A percentile compares a stretch with the other conserved stretches of the same genome.
Evolutionary conservation across 2,329 filamentous ascomycete genomes (phyloP).

Genomic region (Pyrenochaeta sp.): DNA sequence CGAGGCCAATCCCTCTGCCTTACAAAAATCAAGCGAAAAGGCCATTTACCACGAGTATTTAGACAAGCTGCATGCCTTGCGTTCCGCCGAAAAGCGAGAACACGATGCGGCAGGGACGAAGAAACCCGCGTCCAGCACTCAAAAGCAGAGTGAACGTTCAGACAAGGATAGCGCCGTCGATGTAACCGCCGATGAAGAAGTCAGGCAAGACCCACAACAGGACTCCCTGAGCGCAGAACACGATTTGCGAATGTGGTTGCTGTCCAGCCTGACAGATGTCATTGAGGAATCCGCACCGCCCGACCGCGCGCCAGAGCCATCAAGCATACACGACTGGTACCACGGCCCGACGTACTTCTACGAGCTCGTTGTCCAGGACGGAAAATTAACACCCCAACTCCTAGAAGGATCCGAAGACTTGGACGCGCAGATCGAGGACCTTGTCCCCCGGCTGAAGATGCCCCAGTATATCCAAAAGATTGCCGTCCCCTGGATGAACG

Average conservation of each 20-base stretch:
- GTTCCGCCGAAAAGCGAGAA: slow-evolving; percentile 22
- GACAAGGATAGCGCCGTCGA: slow-evolving; percentile 26
- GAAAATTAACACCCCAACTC: slow-evolving; percentile 7
- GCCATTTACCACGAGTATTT: slow-evolving; percentile 26
- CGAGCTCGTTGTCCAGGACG: slow-evolving; percentile 8
- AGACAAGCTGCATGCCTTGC: slow-evolving; percentile 19
- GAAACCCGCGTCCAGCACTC: slow-evolving; percentile 6
- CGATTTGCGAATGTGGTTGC: slow-evolving; percentile 24
- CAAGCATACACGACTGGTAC: slow-evolving; percentile 25
- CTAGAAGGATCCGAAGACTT: slow-evolving; percentile 17
- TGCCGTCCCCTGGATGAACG: slow-evolving; percentile 20
- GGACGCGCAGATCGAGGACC: slow-evolving; percentile 16
- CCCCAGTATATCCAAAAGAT: slow-evolving; percentile 27
- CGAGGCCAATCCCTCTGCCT: slow-evolving; percentile 10
- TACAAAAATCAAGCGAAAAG: slow-evolving; percentile 21
- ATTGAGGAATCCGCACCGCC: slow-evolving; percentile 17
- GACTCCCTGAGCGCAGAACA: slow-evolving; percentile 21
- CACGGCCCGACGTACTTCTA: slow-evolving; percentile 30
- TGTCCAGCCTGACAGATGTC: slow-evolving; percentile 13
- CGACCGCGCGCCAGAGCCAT: slow-evolving; percentile 18
- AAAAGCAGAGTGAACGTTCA: slow-evolving; percentile 8
- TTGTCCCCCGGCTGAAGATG: slow-evolving; percentile 19
- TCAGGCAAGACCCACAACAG: slow-evolving; percentile 20
- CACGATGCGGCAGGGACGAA: slow-evolving; percentile 10
- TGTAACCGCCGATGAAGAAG: slow-evolving; percentile 16